phyloP scores from a whole-genome alignment of 2,329 filamentous ascomycete genomes.

The Monosporascus sp. region DNA sequence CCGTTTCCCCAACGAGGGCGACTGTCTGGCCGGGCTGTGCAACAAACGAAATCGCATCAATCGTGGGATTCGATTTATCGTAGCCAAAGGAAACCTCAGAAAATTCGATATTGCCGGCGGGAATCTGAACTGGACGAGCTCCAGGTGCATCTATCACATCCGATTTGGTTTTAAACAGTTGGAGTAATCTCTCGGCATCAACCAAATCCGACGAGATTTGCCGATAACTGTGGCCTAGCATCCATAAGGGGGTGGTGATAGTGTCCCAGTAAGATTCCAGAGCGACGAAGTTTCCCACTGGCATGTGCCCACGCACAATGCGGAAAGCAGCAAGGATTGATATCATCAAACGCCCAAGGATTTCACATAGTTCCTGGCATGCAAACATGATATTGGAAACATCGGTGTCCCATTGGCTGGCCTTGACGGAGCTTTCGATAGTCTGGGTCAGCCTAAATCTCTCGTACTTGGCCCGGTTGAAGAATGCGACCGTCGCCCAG shows the following conservation, averaged over 20 bases:
- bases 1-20: conserved; percentile 58
- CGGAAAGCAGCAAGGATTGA: conserved; percentile 47
- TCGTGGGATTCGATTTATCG: conserved; percentile 44
- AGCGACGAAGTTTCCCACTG: conserved; percentile 59
- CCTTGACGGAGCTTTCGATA: conserved; percentile 2
- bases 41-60: conserved; percentile 44
- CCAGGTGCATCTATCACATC: conserved; percentile 44
- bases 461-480: conserved; percentile 31
- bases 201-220: conserved; percentile 43
- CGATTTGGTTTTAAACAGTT: conserved; percentile 54
- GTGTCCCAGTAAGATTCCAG: conserved; percentile 59
- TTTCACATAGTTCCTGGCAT: conserved; percentile 17
- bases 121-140: conserved; percentile 39
- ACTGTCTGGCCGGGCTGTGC: conserved; percentile 50
- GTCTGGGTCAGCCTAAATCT: conserved; percentile 18
- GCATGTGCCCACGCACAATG: conserved; percentile 42
- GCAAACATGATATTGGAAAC: conserved; percentile 34
- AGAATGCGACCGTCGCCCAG: conserved; percentile 53
- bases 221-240: conserved; percentile 17
- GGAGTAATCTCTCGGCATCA: conserved; percentile 58
- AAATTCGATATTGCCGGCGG: conserved; percentile 47
- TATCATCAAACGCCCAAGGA: background rate
- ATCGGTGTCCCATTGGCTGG: background rate
- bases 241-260: conserved; percentile 35
- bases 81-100: conserved; percentile 52